phyloP scores from a whole-genome alignment of 768 basidiomycete species.

The Candolleomyces efflorescens region DNA sequence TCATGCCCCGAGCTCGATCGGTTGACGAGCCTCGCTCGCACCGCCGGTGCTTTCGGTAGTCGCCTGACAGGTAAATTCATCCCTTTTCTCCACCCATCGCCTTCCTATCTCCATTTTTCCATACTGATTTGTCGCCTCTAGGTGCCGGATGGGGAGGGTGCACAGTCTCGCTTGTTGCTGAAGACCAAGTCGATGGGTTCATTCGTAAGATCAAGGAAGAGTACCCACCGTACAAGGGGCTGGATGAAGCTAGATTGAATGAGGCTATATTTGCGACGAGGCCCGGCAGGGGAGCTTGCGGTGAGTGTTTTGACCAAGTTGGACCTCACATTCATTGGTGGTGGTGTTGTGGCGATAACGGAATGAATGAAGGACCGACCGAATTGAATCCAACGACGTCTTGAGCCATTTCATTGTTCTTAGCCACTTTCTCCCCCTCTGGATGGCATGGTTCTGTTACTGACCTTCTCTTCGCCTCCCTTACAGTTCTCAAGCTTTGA shows the following conservation, averaged over 20 bases:
- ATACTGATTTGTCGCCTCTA: constrained; percentile 18
- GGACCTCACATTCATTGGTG: not conserved
- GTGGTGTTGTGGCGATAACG: too few species aligned
- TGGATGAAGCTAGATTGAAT: constrained; percentile 53
- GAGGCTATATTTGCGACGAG: constrained; percentile 81
- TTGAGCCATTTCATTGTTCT: not conserved
- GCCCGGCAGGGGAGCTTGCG: constrained; percentile 79
- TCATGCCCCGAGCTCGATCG: constrained; percentile 76
- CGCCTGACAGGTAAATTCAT: constrained; percentile 66
- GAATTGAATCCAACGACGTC: not conserved
- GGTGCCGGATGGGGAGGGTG: constrained; percentile 94
- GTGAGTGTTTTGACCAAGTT: constrained; percentile 43
- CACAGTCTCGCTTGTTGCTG: constrained; percentile 75
- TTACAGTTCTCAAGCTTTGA: not conserved
- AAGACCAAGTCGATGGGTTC: constrained; percentile 57
- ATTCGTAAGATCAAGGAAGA: constrained; percentile 53
- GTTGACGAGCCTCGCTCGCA: constrained; percentile 57
- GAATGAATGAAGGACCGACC: too few species aligned
- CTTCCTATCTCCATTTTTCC: not conserved
- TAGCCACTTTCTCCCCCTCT: not conserved
- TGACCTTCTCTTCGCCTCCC: not conserved
- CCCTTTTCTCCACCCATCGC: too few species aligned
- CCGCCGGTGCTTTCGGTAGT: constrained; percentile 75
- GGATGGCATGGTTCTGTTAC: not conserved
- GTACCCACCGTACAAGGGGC: constrained; percentile 59